Conservation (phyloP, 2,329 filamentous ascomycete species). For the Harringtonia aguacate region DNA sequence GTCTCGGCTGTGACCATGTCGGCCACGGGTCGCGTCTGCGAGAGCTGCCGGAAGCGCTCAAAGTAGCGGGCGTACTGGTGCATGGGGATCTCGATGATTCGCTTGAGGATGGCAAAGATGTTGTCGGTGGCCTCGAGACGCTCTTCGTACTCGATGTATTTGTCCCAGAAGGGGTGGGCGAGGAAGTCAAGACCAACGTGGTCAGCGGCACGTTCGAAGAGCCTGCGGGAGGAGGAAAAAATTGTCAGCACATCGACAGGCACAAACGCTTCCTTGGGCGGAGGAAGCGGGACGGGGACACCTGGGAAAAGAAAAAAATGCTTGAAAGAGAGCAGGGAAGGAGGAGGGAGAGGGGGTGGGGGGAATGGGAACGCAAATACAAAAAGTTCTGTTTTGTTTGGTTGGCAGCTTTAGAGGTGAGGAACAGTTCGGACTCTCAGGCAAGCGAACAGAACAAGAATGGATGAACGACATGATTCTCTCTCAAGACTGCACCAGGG, state of each 20-base stretch:
- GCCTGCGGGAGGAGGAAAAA: slow-evolving; percentile 37
- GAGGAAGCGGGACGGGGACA: slow-evolving; percentile 11
- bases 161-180: slow-evolving; percentile 96
- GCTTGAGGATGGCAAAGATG: slow-evolving; percentile 73
- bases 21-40: slow-evolving; percentile 58
- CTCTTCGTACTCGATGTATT: slow-evolving; percentile 95
- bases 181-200: slow-evolving; percentile 88
- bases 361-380: slow-evolving; percentile 48
- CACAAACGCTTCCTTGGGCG: not conserved
- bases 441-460: slow-evolving; percentile 4
- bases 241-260: slow-evolving; percentile 16
- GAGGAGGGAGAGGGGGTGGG: not conserved
- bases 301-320: slow-evolving; percentile 7
- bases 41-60: slow-evolving; percentile 73
- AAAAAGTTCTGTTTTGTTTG: slow-evolving; percentile 26
- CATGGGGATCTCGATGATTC: slow-evolving; percentile 82
- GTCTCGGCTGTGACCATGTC: slow-evolving; percentile 63
- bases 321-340: not conserved
- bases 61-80: slow-evolving; percentile 95
- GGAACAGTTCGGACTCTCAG: not conserved
- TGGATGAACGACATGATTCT: not conserved
- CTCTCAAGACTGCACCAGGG: not conserved
- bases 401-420: slow-evolving; percentile 2
- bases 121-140: slow-evolving; percentile 73
- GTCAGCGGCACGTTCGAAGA: slow-evolving; percentile 82